A percentile compares a stretch with the other conserved stretches of the same genome.
phyloP scores from a whole-genome alignment of 2,329 filamentous ascomycete species.

The Emericellopsis cladophorae region DNA sequence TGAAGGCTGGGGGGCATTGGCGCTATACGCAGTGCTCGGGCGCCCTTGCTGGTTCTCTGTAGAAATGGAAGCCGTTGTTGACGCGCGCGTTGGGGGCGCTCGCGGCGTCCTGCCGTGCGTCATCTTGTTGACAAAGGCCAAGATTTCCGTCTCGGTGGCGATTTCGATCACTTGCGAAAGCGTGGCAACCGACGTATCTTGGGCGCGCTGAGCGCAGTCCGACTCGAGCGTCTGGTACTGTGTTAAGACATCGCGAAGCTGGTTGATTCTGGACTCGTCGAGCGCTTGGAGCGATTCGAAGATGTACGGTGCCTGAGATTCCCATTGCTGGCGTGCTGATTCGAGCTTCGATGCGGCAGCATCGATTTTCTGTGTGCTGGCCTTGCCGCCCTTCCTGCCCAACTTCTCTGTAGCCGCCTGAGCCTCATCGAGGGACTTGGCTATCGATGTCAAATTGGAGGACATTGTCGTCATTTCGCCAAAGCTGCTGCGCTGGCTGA shows the following conservation, averaged over 20 bases:
- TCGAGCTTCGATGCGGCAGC: conserved; percentile 62
- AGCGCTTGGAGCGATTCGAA: conserved; percentile 86
- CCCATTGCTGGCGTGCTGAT: conserved; percentile 74
- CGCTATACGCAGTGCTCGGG: conserved; percentile 8
- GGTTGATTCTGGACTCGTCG: conserved; percentile 81
- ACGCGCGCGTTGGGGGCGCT: conserved; percentile 20
- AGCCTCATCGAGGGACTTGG: conserved; percentile 73
- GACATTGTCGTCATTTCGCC: conserved; percentile 71
- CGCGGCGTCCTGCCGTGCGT: conserved; percentile 24
- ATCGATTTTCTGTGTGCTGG: conserved; percentile 66
- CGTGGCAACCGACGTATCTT: conserved; percentile 64
- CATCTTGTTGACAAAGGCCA: conserved; percentile 44
- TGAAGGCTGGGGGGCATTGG: background rate
- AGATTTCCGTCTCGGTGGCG: conserved; percentile 77
- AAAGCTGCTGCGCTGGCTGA: conserved; percentile 63
- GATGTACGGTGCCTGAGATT: conserved; percentile 86
- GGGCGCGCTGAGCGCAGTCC: conserved; percentile 69
- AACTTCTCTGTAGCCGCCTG: conserved; percentile 81
- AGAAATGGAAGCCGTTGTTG: conserved; percentile 27
- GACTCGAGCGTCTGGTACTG: conserved; percentile 89
- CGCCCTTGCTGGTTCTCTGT: conserved; percentile 12
- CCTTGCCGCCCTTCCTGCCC: conserved; percentile 63
- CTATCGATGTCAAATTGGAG: conserved; percentile 65
- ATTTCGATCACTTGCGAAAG: conserved; percentile 77
- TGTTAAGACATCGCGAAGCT: conserved; percentile 80